Evolutionary conservation across 306 rosid species (phyloP).

Genomic region (Casuarina equisetifolia): DNA sequence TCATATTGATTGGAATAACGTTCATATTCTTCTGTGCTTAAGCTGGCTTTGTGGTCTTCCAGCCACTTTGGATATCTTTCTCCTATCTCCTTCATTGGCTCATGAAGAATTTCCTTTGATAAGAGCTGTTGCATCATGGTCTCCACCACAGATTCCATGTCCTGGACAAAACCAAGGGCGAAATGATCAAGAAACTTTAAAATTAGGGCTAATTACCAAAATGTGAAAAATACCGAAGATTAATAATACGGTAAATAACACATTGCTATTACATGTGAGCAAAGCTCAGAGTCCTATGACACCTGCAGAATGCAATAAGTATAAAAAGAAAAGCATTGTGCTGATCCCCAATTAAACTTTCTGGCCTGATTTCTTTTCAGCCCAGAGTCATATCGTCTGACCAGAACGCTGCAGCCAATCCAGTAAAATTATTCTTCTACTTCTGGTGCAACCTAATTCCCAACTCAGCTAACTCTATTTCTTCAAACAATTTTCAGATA

Average conservation of each 20-base stretch:
- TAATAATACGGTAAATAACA: background rate
- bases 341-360: background rate
- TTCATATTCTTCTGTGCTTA: conserved; percentile 74
- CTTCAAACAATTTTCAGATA: background rate
- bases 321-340: background rate
- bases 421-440: background rate
- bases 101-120: conserved; percentile 93
- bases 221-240: background rate
- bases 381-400: background rate
- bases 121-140: conserved; percentile 95
- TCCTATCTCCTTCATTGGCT: conserved; percentile 97
- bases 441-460: background rate
- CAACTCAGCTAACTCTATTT: background rate
- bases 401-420: background rate
- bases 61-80: conserved; percentile 97
- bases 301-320: background rate
- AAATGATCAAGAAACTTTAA: conserved; percentile 14
- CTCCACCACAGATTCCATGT: conserved; percentile 89
- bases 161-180: conserved; percentile 38
- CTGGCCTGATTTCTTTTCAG: background rate
- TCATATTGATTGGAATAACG: conserved; percentile 62
- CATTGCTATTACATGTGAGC: background rate
- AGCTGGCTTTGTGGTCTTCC: conserved; percentile 72
- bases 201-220: background rate
- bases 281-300: background rate